Conservation (phyloP, 306 rosid genomes). For the Cucumis cinereus region DNA sequence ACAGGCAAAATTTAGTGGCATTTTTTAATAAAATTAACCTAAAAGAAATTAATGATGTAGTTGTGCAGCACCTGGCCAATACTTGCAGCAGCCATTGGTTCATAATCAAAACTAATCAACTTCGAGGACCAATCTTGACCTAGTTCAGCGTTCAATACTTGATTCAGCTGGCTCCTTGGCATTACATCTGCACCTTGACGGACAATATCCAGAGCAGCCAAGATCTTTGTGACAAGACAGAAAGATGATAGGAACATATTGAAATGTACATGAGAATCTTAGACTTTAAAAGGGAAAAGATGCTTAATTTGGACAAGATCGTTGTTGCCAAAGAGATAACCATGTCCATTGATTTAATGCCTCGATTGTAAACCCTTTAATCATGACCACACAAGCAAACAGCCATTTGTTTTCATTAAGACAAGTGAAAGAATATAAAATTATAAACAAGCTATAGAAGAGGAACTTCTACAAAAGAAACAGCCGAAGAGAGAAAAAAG, state of each 20-base stretch:
- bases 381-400: not conserved
- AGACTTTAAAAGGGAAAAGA: not conserved
- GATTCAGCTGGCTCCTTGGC: slow-evolving; percentile 81
- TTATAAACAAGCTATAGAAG: not conserved
- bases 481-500: not conserved
- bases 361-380: not conserved
- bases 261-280: not conserved
- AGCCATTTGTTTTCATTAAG: not conserved
- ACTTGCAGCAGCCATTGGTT: slow-evolving; percentile 92
- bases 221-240: slow-evolving; percentile 33
- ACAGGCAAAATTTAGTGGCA: not conserved
- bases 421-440: not conserved
- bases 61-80: slow-evolving; percentile 68
- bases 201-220: slow-evolving; percentile 88
- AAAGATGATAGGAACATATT: slow-evolving; percentile 4
- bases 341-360: not conserved
- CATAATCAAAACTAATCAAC: slow-evolving; percentile 71
- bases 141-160: slow-evolving; percentile 74
- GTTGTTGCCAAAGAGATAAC: not conserved
- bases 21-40: not conserved
- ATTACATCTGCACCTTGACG: slow-evolving; percentile 98
- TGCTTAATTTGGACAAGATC: not conserved
- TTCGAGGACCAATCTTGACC: slow-evolving; percentile 75
- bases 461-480: not conserved
- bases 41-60: slow-evolving; percentile 3